Conservation (phyloP, 2,329 filamentous ascomycete species). For the Ceratocystiopsis sp. region DNA sequence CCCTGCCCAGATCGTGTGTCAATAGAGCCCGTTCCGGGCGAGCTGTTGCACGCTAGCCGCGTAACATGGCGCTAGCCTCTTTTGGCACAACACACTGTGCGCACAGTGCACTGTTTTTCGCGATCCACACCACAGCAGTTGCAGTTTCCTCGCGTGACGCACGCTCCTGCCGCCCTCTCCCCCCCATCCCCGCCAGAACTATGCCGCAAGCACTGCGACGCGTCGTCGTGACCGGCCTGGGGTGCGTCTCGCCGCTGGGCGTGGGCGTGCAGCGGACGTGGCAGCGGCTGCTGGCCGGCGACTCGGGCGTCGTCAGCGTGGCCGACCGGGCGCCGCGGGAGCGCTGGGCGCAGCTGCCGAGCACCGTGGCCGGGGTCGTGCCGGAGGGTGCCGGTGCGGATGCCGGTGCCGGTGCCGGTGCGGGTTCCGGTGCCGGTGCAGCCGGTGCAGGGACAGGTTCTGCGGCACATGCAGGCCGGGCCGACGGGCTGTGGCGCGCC, state of each 20-base stretch:
- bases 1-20: background rate
- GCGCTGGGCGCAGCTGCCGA: constrained; percentile 57
- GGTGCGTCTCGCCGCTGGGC: constrained; percentile 68
- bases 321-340: constrained; percentile 36
- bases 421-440: too few species aligned
- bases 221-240: constrained; percentile 71
- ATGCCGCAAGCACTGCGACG: constrained; percentile 27
- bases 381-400: constrained; percentile 23
- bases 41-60: background rate
- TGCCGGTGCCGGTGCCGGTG: background rate
- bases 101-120: background rate
- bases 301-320: constrained; percentile 67
- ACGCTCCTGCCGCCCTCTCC: too few species aligned
- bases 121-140: too few species aligned
- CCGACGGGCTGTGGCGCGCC: constrained; percentile 28
- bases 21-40: background rate
- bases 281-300: constrained; percentile 60
- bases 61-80: background rate
- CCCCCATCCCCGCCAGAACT: too few species aligned
- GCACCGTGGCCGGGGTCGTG: constrained; percentile 70
- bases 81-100: background rate
- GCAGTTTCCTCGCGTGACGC: too few species aligned
- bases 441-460: constrained; percentile 3
- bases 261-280: constrained; percentile 65
- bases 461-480: constrained; percentile 17